Percentiles rank a stretch among this genome's conserved stretches.
These are phyloP conservation scores for Fragilaria crotonensis DNA, from an alignment of 108 stramenopile genomes.

Conservation along the genomic window DNA sequence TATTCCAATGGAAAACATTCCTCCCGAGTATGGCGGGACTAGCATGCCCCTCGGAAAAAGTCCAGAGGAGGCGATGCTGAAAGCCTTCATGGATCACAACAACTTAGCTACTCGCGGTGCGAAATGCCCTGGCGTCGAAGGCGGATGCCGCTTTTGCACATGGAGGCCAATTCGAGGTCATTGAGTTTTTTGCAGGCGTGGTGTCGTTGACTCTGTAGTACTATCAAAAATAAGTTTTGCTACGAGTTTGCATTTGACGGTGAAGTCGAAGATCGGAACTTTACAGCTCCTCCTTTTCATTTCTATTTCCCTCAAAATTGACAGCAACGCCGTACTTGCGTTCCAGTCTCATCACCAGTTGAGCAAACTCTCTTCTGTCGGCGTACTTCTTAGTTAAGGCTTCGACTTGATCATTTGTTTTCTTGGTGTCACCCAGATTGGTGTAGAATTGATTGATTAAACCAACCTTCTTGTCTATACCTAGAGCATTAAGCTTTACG, in stretches of 20 bases:
- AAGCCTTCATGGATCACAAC: conserved; percentile 45
- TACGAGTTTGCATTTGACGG: no score
- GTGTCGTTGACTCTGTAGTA: no score
- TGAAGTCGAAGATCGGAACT: no score
- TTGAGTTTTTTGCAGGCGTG: no score
- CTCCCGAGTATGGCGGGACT: conserved; percentile 58
- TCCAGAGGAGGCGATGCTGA: conserved; percentile 42
- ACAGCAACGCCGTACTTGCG: conserved; percentile 47
- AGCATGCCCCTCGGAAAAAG: conserved; percentile 48
- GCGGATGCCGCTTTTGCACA: conserved; percentile 29
- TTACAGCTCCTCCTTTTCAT: no score
- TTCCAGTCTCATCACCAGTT: conserved; percentile 41
- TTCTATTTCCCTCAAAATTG: conserved; percentile 8
- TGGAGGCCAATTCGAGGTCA: conserved; percentile 29
- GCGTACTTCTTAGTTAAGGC: background rate
- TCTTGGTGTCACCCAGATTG: background rate
- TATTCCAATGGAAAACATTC: conserved; percentile 61
- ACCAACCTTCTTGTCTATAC: background rate
- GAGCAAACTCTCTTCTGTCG: conserved; percentile 19
- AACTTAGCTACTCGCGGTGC: conserved; percentile 21
- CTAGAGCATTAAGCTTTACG: background rate
- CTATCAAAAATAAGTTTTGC: no score
- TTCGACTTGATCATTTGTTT: background rate
- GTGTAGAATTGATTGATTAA: background rate
- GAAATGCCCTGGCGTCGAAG: conserved; percentile 20